Evolutionary conservation across 345 rosid genomes (phyloP), one percentile per base, ranked within the genome.

Genomic region (Populus ilicifolia): DNA sequence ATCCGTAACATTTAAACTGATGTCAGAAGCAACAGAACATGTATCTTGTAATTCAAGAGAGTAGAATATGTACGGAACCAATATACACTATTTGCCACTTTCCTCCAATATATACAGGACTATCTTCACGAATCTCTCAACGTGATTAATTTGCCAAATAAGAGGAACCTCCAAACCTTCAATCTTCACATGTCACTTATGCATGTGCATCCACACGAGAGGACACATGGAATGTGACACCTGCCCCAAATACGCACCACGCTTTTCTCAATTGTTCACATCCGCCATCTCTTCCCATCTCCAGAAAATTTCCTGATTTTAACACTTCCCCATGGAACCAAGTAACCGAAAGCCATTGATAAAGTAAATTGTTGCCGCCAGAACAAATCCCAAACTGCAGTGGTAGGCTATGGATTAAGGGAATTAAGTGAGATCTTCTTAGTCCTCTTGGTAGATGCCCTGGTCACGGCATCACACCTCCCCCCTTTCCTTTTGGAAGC

Each of bases 391-490:
- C 5, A 69, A 29, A 23, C 76, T 36, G 67, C 6, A 35, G 6
- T 39, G n/a, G 30, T 3, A 12, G 54, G 67, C 52, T 46, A 44
- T 44, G 50, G 4, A 46, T 46, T 46, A 46, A 17, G 70, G 25
- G 52, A 16, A 64, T 70, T 79, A 9, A 71, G 44, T 10, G 82
- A 80, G 18, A 72, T 68, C 82, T 84, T 89, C 82, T 83, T 83
- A 52, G 83, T 82, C 84, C 82, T 85, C 85, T 90, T 92, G n/a
- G 81, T 75, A n/a, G 86, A 80, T 61, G 88, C 76, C 80, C 85
- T 89, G 52, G 83, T 78, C 30, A 86, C 80, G 39, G 87, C 84
- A 83, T 89, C 85, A 65, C 86, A 79, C 25, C 80, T 85, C 79
- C 85, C 92, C 83, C 89, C 85, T 78, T 80, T 80, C 69, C 91